A percentile compares a stretch with the other conserved stretches of the same genome.
Conservation (phyloP, 2,329 filamentous ascomycete genomes). For the Whalleya microplaca region DNA sequence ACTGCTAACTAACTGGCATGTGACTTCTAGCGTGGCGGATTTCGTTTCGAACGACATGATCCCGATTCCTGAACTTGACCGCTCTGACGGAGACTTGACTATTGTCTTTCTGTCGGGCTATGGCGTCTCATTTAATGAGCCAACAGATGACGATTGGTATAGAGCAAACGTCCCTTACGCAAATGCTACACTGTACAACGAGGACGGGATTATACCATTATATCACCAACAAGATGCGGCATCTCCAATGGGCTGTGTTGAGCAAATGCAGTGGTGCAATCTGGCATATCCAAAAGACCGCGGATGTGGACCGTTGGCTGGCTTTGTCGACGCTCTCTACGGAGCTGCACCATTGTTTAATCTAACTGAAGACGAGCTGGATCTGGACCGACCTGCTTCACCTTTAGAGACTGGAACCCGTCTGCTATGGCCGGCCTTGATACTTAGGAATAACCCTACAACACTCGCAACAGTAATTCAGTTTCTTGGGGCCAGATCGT, state of each 20-base stretch:
- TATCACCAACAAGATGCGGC: slow-evolving; percentile 13
- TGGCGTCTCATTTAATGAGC: slow-evolving; percentile 9
- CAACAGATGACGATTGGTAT: slow-evolving; percentile 26
- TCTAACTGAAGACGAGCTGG: slow-evolving; percentile 7
- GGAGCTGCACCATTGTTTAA: slow-evolving; percentile 20
- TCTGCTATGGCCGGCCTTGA: neutral
- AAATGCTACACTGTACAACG: neutral
- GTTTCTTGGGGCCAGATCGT: neutral
- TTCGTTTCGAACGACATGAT: neutral
- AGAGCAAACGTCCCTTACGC: neutral
- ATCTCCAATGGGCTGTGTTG: slow-evolving; percentile 20
- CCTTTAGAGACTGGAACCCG: neutral
- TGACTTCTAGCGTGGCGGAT: too few species aligned
- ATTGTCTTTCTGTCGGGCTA: slow-evolving; percentile 22
- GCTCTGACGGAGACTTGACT: slow-evolving; percentile 2
- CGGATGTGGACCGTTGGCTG: slow-evolving; percentile 17
- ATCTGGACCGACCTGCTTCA: neutral
- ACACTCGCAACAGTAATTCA: neutral
- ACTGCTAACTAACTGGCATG: too few species aligned
- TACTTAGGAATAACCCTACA: neutral
- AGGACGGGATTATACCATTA: neutral
- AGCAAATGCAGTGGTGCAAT: slow-evolving; percentile 22
- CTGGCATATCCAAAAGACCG: slow-evolving; percentile 8
- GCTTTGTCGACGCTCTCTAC: slow-evolving; percentile 1
- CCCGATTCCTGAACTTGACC: slow-evolving; percentile 1